Evolutionary conservation across 371 early-diverging fungal species (phyloP), one percentile per base, ranked within the genome.

Genomic region (Entomophthora muscae): DNA sequence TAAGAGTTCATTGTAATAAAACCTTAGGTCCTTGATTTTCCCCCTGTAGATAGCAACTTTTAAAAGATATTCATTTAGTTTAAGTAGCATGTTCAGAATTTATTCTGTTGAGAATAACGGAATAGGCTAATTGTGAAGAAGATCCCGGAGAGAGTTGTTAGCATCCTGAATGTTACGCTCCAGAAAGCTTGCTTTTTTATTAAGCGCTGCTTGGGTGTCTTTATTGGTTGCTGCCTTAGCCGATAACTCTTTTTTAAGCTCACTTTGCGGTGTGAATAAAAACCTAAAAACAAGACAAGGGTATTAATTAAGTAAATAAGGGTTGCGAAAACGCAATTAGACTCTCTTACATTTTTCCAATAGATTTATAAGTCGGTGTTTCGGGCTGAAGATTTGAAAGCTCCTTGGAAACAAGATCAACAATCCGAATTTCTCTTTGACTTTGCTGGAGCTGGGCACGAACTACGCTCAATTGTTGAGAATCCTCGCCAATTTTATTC

Each of bases 301-400:
- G 3, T 5, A 5, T 23, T 23, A 53, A 53, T 5, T 7, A 10
- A 5, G 3, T 53, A 10, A 53, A 53, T 53, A 53, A 10, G 3
- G 21, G n/a, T 26, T 53, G 21, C 10, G n/a, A 53, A 7, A 53
- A n/a, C n/a, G n/a, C n/a, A n/a, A n/a, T n/a, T n/a, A n/a, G n/a
- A n/a, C n/a, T n/a, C n/a, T n/a, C 21, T 53, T 53, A 57, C 58
- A 57, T 57, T 29, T 57, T 57, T 1, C 58, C 58, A 57, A 57
- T 31, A 57, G 58, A 57, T 29, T 57, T 57, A 57, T 31, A 57
- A 12, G 58, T 57, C 12, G 31, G n/a, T 3, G 58, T 57, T 26
- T 26, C 12, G 3, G 2, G 10, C 17, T 57, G 22, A 1, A 57
- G 58, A 3, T 57, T 57, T 29, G 58, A 26, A 29, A 57, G 29